Evolutionary conservation across 2,329 filamentous ascomycete genomes (phyloP).

Genomic region (Calonectria pseudoreteaudii): DNA sequence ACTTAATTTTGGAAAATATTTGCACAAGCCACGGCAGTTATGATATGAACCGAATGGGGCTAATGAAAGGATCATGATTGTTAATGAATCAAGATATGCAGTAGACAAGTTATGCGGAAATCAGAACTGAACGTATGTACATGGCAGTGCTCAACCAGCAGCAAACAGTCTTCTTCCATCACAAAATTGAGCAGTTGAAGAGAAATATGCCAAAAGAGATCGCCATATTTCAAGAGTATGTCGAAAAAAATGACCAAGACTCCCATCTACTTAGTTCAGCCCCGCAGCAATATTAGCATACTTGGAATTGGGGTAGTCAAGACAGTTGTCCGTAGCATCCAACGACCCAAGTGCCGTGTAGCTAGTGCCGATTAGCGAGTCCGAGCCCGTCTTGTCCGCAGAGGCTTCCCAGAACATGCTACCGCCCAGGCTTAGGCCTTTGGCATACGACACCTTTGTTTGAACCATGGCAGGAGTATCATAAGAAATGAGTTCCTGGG

Average conservation of each 20-base stretch:
- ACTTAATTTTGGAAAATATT: too few species aligned
- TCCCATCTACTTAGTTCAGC: neutral
- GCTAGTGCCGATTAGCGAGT: slow-evolving; percentile 69
- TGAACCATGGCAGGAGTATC: slow-evolving; percentile 70
- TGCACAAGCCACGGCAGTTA: too few species aligned
- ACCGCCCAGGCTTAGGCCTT: slow-evolving; percentile 73
- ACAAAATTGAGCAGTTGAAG: neutral
- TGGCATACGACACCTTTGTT: slow-evolving; percentile 74
- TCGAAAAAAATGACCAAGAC: neutral
- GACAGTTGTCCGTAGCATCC: slow-evolving; percentile 59
- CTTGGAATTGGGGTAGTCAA: slow-evolving; percentile 63
- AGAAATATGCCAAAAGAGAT: neutral
- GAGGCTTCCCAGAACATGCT: slow-evolving; percentile 90
- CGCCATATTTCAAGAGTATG: neutral
- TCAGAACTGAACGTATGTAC: neutral
- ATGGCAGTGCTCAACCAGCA: neutral
- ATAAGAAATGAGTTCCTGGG: slow-evolving; percentile 76
- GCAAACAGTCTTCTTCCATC: neutral
- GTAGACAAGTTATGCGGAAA: neutral
- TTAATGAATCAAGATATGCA: neutral
- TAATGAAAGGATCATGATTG: neutral
- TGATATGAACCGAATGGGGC: too few species aligned
- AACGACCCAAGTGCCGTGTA: slow-evolving; percentile 55
- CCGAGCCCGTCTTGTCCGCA: slow-evolving; percentile 69
- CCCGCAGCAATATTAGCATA: slow-evolving; percentile 62